Evolutionary conservation across 2,329 filamentous ascomycete species (phyloP).

Genomic region (Cercospora sp.): DNA sequence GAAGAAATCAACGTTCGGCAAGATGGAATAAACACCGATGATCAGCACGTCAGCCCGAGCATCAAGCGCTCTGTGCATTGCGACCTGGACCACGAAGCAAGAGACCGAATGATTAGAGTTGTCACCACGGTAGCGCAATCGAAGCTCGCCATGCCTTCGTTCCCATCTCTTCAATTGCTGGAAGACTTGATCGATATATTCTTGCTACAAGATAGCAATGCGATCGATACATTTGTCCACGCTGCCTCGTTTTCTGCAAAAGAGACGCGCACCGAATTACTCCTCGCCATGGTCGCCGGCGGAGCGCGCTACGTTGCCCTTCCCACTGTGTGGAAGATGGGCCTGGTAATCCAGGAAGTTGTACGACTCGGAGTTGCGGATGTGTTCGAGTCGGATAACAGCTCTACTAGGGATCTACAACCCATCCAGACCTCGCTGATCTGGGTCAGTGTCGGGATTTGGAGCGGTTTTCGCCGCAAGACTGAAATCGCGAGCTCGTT

Average conservation of each 20-base stretch:
- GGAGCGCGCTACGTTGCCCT: slow-evolving; percentile 60
- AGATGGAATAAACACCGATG: slow-evolving; percentile 25
- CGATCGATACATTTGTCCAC: slow-evolving; percentile 60
- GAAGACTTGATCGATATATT: slow-evolving; percentile 63
- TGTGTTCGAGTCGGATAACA: slow-evolving; percentile 51
- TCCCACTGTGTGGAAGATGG: slow-evolving; percentile 60
- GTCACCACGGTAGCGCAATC: slow-evolving; percentile 34
- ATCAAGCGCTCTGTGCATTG: slow-evolving; percentile 25
- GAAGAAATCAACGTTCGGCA: slow-evolving; percentile 31
- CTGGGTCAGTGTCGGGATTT: slow-evolving; percentile 54
- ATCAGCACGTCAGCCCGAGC: slow-evolving; percentile 32
- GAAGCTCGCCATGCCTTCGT: slow-evolving; percentile 53
- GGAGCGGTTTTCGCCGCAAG: slow-evolving; percentile 58
- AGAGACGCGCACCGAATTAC: slow-evolving; percentile 57
- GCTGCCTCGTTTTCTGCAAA: slow-evolving; percentile 59
- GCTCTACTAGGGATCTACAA: slow-evolving; percentile 51
- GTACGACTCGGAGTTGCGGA: slow-evolving; percentile 41
- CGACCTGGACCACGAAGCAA: slow-evolving; percentile 25
- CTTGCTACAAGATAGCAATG: slow-evolving; percentile 55
- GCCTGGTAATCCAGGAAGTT: slow-evolving; percentile 52
- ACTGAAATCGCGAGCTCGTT: slow-evolving; percentile 61
- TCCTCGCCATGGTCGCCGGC: slow-evolving; percentile 57
- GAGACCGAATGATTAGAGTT: slow-evolving; percentile 34
- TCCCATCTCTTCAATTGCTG: slow-evolving; percentile 60
- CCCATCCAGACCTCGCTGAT: slow-evolving; percentile 52